Evolutionary conservation across 768 basidiomycete species (phyloP).

Genomic region (Auriscalpium orientale): DNA sequence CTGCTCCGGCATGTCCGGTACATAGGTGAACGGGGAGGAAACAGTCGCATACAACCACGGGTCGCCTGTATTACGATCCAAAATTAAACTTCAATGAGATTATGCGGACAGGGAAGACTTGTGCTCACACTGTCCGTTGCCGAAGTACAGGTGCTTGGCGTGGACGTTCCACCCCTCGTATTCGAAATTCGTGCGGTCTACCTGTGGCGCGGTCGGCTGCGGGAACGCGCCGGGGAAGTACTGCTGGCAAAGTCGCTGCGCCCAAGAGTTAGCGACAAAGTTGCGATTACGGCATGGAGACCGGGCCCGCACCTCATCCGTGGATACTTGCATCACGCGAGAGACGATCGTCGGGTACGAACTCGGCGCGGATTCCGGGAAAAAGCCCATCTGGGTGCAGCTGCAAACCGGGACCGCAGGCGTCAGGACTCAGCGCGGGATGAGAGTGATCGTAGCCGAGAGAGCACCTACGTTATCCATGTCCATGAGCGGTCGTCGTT

Average conservation of each 20-base stretch:
- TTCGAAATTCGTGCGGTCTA: slow-evolving; percentile 9
- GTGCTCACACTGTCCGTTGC: slow-evolving; percentile 10
- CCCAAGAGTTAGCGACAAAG: background rate
- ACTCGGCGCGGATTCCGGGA: background rate
- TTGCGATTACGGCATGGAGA: background rate
- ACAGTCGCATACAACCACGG: too few species aligned
- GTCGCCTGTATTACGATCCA: too few species aligned
- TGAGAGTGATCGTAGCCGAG: background rate
- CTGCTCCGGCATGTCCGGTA: too few species aligned
- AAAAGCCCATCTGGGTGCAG: slow-evolving; percentile 62
- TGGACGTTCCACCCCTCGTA: slow-evolving; percentile 19
- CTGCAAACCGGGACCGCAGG: slow-evolving; percentile 24
- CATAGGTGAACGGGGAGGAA: too few species aligned
- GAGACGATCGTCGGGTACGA: background rate
- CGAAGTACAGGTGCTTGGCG: slow-evolving; percentile 17
- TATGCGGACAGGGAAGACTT: background rate
- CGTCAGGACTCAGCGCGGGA: background rate
- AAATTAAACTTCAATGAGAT: too few species aligned
- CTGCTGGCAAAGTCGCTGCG: slow-evolving; percentile 13
- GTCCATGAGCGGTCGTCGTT: slow-evolving; percentile 56
- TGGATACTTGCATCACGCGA: background rate
- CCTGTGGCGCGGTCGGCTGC: slow-evolving; percentile 8
- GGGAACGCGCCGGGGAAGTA: slow-evolving; percentile 15
- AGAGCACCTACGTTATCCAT: slow-evolving; percentile 49
- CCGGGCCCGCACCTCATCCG: background rate